Evolutionary conservation across 148 eudicot species (phyloP).

Genomic region (Drosera capensis): DNA sequence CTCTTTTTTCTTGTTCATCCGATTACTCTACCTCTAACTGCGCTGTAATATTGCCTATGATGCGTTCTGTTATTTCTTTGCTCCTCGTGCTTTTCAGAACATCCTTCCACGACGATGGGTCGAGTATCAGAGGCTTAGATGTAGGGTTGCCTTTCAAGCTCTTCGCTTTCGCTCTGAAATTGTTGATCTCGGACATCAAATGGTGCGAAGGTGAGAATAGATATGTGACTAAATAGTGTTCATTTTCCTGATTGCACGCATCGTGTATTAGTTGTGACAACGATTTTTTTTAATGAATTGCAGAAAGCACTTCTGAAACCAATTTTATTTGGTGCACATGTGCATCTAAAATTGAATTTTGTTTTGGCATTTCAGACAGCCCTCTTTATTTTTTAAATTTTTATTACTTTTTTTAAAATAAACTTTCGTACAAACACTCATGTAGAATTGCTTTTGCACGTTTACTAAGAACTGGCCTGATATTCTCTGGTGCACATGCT

Average conservation of each 20-base stretch:
- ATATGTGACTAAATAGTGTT: background rate
- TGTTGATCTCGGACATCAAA: constrained; percentile 44
- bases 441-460: background rate
- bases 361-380: too few species aligned
- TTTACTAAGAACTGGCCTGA: background rate
- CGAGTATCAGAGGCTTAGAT: constrained; percentile 91
- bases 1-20: background rate
- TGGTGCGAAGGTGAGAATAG: constrained; percentile 59
- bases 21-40: background rate
- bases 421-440: background rate
- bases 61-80: background rate
- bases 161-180: constrained; percentile 77
- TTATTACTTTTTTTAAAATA: background rate
- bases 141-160: constrained; percentile 92
- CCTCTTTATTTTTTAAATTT: too few species aligned
- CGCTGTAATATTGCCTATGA: background rate
- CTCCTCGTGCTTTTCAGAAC: constrained; percentile 30
- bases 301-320: too few species aligned
- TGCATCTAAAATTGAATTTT: too few species aligned
- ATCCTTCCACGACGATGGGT: constrained; percentile 59
- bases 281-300: background rate
- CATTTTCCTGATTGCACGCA: background rate
- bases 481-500: constrained; percentile 2
- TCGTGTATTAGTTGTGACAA: background rate
- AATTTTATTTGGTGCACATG: too few species aligned